phyloP scores from a whole-genome alignment of 148 eudicot species.

The Nepenthes gracilis region DNA sequence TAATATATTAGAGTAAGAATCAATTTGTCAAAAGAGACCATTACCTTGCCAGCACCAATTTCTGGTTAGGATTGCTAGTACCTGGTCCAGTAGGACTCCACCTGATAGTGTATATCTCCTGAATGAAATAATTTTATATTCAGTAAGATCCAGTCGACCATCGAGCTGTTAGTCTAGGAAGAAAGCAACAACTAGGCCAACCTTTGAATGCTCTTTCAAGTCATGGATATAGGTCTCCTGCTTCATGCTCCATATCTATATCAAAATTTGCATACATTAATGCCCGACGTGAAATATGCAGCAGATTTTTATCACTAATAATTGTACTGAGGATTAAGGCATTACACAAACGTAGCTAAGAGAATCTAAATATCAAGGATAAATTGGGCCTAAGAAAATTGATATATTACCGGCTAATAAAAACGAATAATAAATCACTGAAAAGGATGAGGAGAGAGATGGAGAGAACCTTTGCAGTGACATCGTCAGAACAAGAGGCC shows the following conservation, averaged over 20 bases:
- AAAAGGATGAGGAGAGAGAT: background rate
- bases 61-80: constrained; percentile 46
- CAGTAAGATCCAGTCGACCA: background rate
- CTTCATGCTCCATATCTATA: constrained; percentile 59
- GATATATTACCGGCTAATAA: no score
- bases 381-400: no score
- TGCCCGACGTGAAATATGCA: no score
- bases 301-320: no score
- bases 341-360: background rate
- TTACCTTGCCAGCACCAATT: constrained; percentile 45
- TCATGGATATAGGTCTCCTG: constrained; percentile 43
- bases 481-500: constrained; percentile 65
- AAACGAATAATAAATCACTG: no score
- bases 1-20: background rate
- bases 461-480: constrained; percentile 39
- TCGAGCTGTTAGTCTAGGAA: background rate
- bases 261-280: background rate
- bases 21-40: background rate
- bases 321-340: background rate
- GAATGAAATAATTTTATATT: background rate
- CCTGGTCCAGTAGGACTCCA: constrained; percentile 68
- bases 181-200: constrained; percentile 2
- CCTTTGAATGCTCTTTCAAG: constrained; percentile 47
- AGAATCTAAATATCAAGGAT: background rate
- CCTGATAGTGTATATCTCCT: constrained; percentile 60